Evolutionary conservation across 2,329 filamentous ascomycete genomes (phyloP), one percentile per base, ranked within the genome.

Genomic region (Botryosphaeria dothidea): DNA sequence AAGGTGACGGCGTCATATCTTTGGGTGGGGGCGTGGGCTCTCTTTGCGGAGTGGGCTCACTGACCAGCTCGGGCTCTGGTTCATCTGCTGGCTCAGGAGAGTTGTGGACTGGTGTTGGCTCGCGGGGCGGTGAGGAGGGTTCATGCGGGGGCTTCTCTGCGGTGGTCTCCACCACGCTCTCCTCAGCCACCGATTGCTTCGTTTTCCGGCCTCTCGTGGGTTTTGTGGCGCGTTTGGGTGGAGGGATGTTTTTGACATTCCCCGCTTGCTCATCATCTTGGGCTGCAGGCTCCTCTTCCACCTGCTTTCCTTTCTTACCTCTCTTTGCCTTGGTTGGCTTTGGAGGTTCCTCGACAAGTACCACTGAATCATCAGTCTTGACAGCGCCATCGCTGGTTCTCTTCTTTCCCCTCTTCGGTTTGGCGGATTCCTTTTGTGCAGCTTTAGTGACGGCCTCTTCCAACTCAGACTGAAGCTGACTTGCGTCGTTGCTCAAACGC

Each of bases 1-100:
- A 91, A 19, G 85, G 85, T 0, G 89, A 91, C 0, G 88, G 88
- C 0, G 86, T 85, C 13, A 49, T 63, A 29, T 65, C 62, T 17
- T 65, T 46, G 2, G 61, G 60, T 17, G 52, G 65, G 27, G 64
- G 60, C 27, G 38, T 56, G 23, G 62, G 49, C n/a, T 38, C 41
- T 13, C 27, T 17, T 5, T n/a, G 45, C 2, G 58, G 41, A 11
- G 21, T 51, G 23, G 43, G 43, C 27, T 62, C 45, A 4, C 25
- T 48, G 2, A 15, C n/a, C 11, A 38, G 11, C 31, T 52, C 25
- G 23, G 48, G 36, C 4, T 27, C 17, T n/a, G 46, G 34, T 27
- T 46, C 48, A n/a, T 23, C 23, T 9, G 31, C 38, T 7, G 52
- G 19, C 19, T 49, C 36, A 13, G 34, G 49, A 36, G 45, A 48